phyloP scores from a whole-genome alignment of 768 basidiomycete species.

The Rhizopogon roseolus region DNA sequence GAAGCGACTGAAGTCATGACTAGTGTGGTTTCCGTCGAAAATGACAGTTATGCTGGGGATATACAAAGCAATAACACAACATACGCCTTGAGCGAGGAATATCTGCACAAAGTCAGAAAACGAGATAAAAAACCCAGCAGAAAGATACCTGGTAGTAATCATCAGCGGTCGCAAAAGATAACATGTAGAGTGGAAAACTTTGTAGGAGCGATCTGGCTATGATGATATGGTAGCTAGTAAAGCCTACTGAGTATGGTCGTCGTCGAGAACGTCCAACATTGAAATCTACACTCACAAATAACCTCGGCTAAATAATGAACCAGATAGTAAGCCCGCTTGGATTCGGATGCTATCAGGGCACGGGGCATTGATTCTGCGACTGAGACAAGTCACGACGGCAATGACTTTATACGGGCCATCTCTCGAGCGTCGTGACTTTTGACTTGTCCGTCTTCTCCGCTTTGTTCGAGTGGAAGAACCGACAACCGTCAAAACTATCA shows the following conservation, averaged over 20 bases:
- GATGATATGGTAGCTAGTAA: conserved; percentile 36
- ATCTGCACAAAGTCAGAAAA: conserved; percentile 21
- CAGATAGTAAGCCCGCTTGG: conserved; percentile 37
- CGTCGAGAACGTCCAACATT: neutral
- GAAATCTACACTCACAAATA: conserved; percentile 37
- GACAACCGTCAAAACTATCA: too few relatives aligned
- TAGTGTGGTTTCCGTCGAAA: conserved; percentile 30
- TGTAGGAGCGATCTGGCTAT: conserved; percentile 42
- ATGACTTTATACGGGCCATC: too few relatives aligned
- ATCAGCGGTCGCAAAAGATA: conserved; percentile 33
- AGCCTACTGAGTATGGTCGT: neutral
- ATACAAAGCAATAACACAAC: conserved; percentile 36
- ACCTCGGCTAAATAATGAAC: conserved; percentile 46
- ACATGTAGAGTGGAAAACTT: conserved; percentile 36
- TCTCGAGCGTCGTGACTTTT: too few relatives aligned
- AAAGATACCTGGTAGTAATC: conserved; percentile 33
- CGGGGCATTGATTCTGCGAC: too few relatives aligned
- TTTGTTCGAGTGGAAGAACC: too few relatives aligned
- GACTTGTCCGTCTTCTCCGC: too few relatives aligned
- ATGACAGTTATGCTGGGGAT: conserved; percentile 37
- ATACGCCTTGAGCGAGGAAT: conserved; percentile 41
- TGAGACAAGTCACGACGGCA: too few relatives aligned
- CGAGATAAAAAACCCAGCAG: neutral
- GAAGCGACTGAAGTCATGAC: conserved; percentile 35
- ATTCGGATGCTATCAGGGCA: too few relatives aligned